These are phyloP conservation scores for Erigeron philadelphicus DNA, from an alignment of 140 eudicot genomes.

Conservation along the genomic window DNA sequence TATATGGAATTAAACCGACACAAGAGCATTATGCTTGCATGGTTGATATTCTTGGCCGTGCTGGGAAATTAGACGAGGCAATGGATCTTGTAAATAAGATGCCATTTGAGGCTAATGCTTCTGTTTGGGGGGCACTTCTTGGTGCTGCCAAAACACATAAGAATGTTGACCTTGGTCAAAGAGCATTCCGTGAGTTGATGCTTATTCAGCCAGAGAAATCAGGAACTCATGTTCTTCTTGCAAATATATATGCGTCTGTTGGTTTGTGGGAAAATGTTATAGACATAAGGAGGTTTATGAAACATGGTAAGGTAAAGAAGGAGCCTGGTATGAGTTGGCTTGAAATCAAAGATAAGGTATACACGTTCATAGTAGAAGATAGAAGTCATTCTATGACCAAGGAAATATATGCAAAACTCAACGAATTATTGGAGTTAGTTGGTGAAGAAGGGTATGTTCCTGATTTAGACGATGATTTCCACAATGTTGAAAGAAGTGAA, in stretches of 20 bases:
- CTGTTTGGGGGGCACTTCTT: constrained; percentile 92
- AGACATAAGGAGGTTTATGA: constrained; percentile 57
- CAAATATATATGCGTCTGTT: constrained; percentile 83
- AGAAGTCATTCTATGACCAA: constrained; percentile 54
- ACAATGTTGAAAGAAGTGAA: constrained; percentile 55
- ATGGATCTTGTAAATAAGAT: constrained; percentile 55
- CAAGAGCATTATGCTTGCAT: constrained; percentile 90
- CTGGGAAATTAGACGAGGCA: constrained; percentile 66
- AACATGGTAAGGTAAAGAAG: constrained; percentile 63
- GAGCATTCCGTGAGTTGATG: constrained; percentile 57
- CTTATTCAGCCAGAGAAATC: constrained; percentile 75
- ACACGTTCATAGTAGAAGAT: constrained; percentile 79
- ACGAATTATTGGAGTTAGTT: constrained; percentile 50
- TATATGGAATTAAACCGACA: constrained; percentile 53
- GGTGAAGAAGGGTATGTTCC: constrained; percentile 73
- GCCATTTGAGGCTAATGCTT: constrained; percentile 79
- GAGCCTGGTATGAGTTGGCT: constrained; percentile 96
- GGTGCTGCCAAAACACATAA: constrained; percentile 86
- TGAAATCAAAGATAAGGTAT: constrained; percentile 60
- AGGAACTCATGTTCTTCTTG: constrained; percentile 70
- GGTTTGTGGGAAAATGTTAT: constrained; percentile 77
- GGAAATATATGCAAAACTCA: constrained; percentile 63
- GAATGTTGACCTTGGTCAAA: constrained; percentile 67
- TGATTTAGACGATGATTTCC: constrained; percentile 61
- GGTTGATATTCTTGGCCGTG: constrained; percentile 81